Conservation (phyloP, 768 basidiomycete species). For the Butyriboletus loyo region DNA sequence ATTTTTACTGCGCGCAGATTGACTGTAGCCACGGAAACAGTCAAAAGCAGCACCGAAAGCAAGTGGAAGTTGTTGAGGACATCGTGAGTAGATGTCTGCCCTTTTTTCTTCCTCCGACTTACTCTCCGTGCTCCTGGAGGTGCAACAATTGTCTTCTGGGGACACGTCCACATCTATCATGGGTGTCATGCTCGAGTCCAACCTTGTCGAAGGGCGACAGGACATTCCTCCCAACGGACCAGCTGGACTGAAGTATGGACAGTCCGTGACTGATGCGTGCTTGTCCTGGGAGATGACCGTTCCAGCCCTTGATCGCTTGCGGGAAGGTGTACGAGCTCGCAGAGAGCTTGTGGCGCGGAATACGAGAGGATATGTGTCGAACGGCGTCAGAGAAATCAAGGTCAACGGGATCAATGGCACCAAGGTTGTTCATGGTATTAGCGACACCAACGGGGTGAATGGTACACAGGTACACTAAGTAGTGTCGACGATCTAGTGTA, state of each 20-base stretch:
- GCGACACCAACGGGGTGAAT: slow-evolving; percentile 19
- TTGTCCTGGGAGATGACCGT: slow-evolving; percentile 89
- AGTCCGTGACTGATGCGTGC: slow-evolving; percentile 87
- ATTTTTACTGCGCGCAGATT: slow-evolving; percentile 48
- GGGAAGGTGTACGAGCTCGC: slow-evolving; percentile 84
- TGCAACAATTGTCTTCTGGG: slow-evolving; percentile 64
- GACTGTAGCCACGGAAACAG: slow-evolving; percentile 98
- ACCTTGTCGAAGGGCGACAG: slow-evolving; percentile 84
- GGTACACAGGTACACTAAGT: slow-evolving; percentile 8
- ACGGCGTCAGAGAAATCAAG: slow-evolving; percentile 12
- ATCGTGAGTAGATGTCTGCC: slow-evolving; percentile 54
- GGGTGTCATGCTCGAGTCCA: slow-evolving; percentile 96
- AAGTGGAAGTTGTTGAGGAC: slow-evolving; percentile 85
- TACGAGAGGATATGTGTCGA: slow-evolving; percentile 11
- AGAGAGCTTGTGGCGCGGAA: slow-evolving; percentile 45
- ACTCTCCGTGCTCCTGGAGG: slow-evolving; percentile 40
- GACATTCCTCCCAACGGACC: slow-evolving; percentile 75
- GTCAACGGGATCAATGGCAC: slow-evolving; percentile 7
- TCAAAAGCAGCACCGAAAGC: slow-evolving; percentile 85
- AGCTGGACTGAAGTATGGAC: slow-evolving; percentile 72
- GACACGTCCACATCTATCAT: slow-evolving; percentile 75
- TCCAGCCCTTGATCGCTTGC: slow-evolving; percentile 74
- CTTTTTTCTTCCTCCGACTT: slow-evolving; percentile 5
- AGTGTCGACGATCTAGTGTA: neutral
- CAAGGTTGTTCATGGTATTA: slow-evolving; percentile 17